Base-by-base conservation (phyloP, 345 rosid species). In the Abelmoschus esculentus region DNA sequence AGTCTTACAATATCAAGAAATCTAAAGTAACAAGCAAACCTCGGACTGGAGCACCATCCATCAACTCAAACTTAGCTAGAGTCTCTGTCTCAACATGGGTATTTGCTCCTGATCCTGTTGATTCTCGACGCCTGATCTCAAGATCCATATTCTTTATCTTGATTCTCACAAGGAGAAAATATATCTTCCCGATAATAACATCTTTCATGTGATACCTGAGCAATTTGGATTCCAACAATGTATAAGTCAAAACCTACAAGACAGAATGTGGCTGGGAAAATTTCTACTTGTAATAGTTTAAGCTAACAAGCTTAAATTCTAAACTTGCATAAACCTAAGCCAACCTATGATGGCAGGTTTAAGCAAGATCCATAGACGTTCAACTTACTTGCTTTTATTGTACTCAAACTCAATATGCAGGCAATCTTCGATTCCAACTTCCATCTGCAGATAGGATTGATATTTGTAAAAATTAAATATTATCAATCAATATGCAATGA, bases 21-120 rank as follows among this genome's bases (percentile, higher is more conserved):
- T 10, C 13, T 11, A 1, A 17, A 29, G 34, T 11, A 17, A 55
- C 6, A 17, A 22, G 53, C 74, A 53, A 83, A 95, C 99, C 99
- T 89, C 98, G 84, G 66, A 92, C 98, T 0, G 99, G 97, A 79
- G 96, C 97, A 64, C 98, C 99, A 78, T 96, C 99, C 99, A 96
- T 96, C 83, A 96, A 71, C 81, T 92, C 99, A 61, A 89, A 96
- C 79, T 96, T 96, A 3, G 98, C 98, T 14, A 92, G 88, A 9
- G 97, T 96, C 81, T 96, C 98, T 22, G 98, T 90, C 84, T 96
- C 99, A 12, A 96, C 98, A 76, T 90, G 96, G 18, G 97, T 96
- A 77, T 87, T 96, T 66, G 89, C 85, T 70, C 99, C 99, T 53
- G 98, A 84, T 60, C 99, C 99, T 0, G 99, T 92, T 56, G 99